Percentiles rank a stretch among this genome's conserved stretches.
Conservation (phyloP, 2,329 filamentous ascomycete genomes). For the Phaeosphaeriaceae sp. region DNA sequence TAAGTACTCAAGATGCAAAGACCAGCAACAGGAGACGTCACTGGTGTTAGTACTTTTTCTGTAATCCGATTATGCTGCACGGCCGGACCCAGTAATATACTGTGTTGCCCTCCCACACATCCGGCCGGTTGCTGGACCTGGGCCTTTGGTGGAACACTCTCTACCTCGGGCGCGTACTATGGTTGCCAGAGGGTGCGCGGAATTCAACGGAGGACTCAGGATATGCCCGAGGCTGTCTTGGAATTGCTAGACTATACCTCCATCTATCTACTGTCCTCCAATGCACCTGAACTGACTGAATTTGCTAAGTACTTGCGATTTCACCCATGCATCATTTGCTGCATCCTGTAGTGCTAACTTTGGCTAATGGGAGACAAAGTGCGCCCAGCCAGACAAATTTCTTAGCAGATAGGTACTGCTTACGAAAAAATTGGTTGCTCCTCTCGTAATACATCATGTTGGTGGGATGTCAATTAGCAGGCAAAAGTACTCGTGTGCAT, state of each 20-base stretch:
- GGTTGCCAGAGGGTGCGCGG: slow-evolving; percentile 27
- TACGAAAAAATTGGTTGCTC: slow-evolving; percentile 33
- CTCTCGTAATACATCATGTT: slow-evolving; percentile 30
- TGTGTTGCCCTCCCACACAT: slow-evolving; percentile 33
- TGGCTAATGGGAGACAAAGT: slow-evolving; percentile 21
- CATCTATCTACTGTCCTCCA: background rate
- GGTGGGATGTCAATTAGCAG: slow-evolving; percentile 22
- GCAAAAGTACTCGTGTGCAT: slow-evolving; percentile 27
- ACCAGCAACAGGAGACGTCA: slow-evolving; percentile 30
- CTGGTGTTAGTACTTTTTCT: slow-evolving; percentile 34
- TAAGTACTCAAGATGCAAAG: slow-evolving; percentile 22
- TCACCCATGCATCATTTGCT: slow-evolving; percentile 25
- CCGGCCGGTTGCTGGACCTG: slow-evolving; percentile 39
- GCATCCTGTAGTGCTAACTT: slow-evolving; percentile 27
- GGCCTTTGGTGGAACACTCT: slow-evolving; percentile 17
- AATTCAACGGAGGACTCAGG: slow-evolving; percentile 30
- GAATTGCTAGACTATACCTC: background rate
- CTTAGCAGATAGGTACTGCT: slow-evolving; percentile 27
- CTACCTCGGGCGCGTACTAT: slow-evolving; percentile 35
- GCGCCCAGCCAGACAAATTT: slow-evolving; percentile 20
- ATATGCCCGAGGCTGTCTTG: slow-evolving; percentile 18
- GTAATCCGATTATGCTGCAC: slow-evolving; percentile 40
- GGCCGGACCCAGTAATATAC: slow-evolving; percentile 38
- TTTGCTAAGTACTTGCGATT: slow-evolving; percentile 10
- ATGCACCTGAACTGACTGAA: background rate